These are phyloP conservation scores for Trametes versicolor DNA, from an alignment of 1,284 basidiomycete species.

Conservation along the genomic window DNA sequence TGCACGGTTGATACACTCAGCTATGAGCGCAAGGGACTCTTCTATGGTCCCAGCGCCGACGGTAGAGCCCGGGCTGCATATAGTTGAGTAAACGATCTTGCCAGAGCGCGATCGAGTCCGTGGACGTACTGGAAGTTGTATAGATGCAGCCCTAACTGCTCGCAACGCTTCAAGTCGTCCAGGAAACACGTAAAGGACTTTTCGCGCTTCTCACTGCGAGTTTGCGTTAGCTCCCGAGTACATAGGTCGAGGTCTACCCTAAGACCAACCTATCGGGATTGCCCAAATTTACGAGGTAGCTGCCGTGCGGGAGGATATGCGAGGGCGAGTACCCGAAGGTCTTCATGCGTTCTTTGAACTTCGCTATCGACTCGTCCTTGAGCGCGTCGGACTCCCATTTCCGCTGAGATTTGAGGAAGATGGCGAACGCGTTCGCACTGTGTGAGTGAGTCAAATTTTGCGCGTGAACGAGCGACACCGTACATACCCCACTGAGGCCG, in stretches of 20 bases:
- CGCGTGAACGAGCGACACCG: neutral
- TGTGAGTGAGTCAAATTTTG: neutral
- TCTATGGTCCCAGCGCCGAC: conserved; percentile 73
- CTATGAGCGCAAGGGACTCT: conserved; percentile 73
- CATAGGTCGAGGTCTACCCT: neutral
- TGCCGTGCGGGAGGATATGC: conserved; percentile 83
- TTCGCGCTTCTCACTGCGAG: conserved; percentile 70
- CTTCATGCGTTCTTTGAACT: conserved; percentile 67
- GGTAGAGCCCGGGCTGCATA: conserved; percentile 79
- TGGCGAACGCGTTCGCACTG: conserved; percentile 84
- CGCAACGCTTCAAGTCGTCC: conserved; percentile 86
- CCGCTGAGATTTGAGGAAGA: conserved; percentile 87
- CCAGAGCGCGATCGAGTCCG: neutral
- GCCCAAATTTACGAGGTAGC: conserved; percentile 87
- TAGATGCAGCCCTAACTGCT: conserved; percentile 75
- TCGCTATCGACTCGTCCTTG: conserved; percentile 55
- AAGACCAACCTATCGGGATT: conserved; percentile 76
- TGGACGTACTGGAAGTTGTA: conserved; percentile 87
- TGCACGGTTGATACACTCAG: conserved; percentile 79
- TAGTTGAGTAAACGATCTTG: neutral
- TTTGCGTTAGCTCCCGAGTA: neutral
- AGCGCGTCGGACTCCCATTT: conserved; percentile 79
- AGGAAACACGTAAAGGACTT: conserved; percentile 86
- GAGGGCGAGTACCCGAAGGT: conserved; percentile 66
- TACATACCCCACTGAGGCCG: conserved; percentile 72